Base-by-base conservation (phyloP, 352 stramenopile species). In the Globisporangium alternatum region DNA sequence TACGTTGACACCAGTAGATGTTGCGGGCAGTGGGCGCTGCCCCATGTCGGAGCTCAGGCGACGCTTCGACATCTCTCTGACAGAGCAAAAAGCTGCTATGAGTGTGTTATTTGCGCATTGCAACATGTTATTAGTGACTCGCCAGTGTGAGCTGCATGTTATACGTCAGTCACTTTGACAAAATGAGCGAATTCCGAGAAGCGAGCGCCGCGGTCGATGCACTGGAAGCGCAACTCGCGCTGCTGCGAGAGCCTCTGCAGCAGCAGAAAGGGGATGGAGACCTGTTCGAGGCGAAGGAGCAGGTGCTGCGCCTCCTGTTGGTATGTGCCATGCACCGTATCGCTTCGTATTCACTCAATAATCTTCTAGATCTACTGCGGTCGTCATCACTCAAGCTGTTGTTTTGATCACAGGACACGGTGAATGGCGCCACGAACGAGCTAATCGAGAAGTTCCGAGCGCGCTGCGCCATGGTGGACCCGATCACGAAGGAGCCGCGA, bases 401-500 rank as follows among this genome's bases (percentile, higher is more conserved):
- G 12, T 39, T 31, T 21, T 48, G 8, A 5, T 48, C 72, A 44
- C 49, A 76, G 62, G 47, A 57, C 15, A 72, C 72, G 52, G 64
- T 80, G 15, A 44, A 65, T 2, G 76, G 78, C 5, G 71, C 83
- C 1, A 52, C 75, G 17, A 19, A 72, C 33, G 64, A 28, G 49
- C 76, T 64, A 35, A 82, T 90, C 66, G 70, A 78, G 13, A 83
- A 80, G 25, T 87, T 86, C 35, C 78, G 83, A 15, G 65, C 63
- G 7, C 80, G 84, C 22, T 80, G 72, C 39, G 56, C 60, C 0
- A 83, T 86, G 72, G 67, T 91, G 37, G 86, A 95, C 45, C 84
- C 84, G 1, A 69, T 93, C 51, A 91, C 86, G 49, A 81, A 85
- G 39, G 68, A 81, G 28, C 81, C 84, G 47, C 81, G 86, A 8